These are phyloP conservation scores for Russula ochroleuca DNA, from an alignment of 768 basidiomycete species.

Conservation along the genomic window DNA sequence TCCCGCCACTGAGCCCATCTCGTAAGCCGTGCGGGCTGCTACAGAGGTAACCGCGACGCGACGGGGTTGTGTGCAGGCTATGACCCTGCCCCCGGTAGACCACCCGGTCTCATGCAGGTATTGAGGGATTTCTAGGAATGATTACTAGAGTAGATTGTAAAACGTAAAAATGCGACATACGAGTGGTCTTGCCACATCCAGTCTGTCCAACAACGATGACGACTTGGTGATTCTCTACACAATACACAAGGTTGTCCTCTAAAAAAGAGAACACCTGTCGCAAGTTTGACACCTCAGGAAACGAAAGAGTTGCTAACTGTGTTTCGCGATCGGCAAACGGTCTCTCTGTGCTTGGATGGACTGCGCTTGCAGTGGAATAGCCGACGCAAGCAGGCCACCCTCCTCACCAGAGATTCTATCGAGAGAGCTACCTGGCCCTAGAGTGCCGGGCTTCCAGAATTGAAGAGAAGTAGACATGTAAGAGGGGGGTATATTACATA, in stretches of 20 bases:
- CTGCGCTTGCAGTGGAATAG: conserved; percentile 49
- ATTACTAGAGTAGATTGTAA: background rate
- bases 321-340: conserved; percentile 84
- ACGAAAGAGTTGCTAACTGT: conserved; percentile 49
- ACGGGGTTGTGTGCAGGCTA: conserved; percentile 90
- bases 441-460: conserved; percentile 90
- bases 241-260: conserved; percentile 80
- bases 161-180: conserved; percentile 44
- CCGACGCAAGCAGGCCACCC: conserved; percentile 64
- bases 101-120: conserved; percentile 93
- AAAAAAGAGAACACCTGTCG: background rate
- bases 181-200: conserved; percentile 96
- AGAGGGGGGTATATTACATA: conserved; percentile 20
- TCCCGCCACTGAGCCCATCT: conserved; percentile 83
- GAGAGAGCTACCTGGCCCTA: conserved; percentile 78
- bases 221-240: conserved; percentile 78
- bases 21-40: conserved; percentile 84
- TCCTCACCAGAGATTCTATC: conserved; percentile 80
- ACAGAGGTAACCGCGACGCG: conserved; percentile 95
- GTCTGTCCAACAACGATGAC: conserved; percentile 92
- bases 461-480: conserved; percentile 48
- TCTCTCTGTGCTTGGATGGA: conserved; percentile 75
- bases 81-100: conserved; percentile 75
- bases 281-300: conserved; percentile 6
- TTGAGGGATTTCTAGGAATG: conserved; percentile 79